These are phyloP conservation scores for Athelia sp. DNA, from an alignment of 1,284 basidiomycete genomes.

Conservation along the genomic window DNA sequence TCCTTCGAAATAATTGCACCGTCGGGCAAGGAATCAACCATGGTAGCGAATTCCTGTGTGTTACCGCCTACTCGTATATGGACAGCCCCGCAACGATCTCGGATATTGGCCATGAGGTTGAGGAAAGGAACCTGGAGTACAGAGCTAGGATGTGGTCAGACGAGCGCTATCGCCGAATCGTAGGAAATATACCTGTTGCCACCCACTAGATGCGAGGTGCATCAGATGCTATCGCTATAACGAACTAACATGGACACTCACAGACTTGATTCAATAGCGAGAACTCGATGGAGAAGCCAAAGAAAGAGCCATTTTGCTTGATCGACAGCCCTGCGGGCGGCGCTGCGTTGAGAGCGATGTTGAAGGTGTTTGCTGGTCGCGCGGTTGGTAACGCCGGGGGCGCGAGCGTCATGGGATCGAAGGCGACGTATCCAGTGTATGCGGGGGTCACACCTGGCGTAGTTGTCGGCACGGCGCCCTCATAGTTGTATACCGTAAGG, in stretches of 20 bases:
- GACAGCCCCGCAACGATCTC: conserved; percentile 38
- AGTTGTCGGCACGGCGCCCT: neutral
- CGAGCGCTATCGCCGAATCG: neutral
- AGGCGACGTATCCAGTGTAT: conserved; percentile 4
- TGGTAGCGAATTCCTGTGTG: conserved; percentile 43
- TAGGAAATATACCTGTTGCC: conserved; percentile 15
- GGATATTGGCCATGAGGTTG: conserved; percentile 50
- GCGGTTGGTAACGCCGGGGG: conserved; percentile 5
- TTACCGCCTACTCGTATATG: conserved; percentile 54
- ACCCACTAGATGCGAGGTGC: conserved; percentile 22
- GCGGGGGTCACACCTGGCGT: neutral
- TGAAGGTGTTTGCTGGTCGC: conserved; percentile 20
- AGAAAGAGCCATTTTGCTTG: conserved; percentile 40
- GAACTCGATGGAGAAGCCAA: conserved; percentile 54
- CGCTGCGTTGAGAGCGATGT: neutral
- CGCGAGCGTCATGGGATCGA: conserved; percentile 5
- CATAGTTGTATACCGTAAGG: conserved; percentile 8
- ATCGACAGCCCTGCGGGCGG: conserved; percentile 25
- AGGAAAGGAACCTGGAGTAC: conserved; percentile 40
- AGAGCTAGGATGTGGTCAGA: neutral
- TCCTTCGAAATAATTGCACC: neutral
- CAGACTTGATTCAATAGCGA: conserved; percentile 42
- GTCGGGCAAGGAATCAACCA: conserved; percentile 21
- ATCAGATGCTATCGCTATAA: neutral
- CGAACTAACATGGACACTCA: conserved; percentile 22